phyloP scores from a whole-genome alignment of 176 grass and related monocot species.

The Calamus simplicifolius region DNA sequence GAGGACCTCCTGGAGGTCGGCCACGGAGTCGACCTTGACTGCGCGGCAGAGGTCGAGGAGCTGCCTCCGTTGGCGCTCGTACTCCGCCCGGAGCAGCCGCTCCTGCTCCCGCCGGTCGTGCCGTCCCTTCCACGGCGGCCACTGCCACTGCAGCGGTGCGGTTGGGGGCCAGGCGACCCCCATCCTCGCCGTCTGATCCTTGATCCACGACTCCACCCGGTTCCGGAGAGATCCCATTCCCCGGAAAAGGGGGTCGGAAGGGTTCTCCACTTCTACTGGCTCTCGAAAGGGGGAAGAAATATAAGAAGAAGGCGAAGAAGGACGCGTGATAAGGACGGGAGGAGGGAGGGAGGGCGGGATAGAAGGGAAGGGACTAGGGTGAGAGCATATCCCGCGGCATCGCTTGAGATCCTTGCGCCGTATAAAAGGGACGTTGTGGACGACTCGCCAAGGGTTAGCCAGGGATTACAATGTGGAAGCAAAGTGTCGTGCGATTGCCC shows the following conservation, averaged over 20 bases:
- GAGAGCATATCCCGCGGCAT: constrained; percentile 3
- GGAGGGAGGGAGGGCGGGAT: too few relatives aligned
- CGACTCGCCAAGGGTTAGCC: too few relatives aligned
- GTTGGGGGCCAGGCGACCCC: constrained; percentile 30
- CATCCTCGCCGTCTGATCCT: constrained; percentile 45
- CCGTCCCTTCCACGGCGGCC: constrained; percentile 31
- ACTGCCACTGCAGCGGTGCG: constrained; percentile 38
- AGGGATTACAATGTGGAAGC: too few relatives aligned
- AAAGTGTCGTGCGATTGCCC: too few relatives aligned
- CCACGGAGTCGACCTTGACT: constrained; percentile 64
- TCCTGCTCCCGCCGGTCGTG: constrained; percentile 40
- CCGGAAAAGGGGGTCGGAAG: too few relatives aligned
- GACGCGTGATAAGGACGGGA: not conserved
- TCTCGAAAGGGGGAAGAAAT: too few relatives aligned
- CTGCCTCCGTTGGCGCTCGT: constrained; percentile 37
- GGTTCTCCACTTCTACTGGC: too few relatives aligned
- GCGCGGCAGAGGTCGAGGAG: constrained; percentile 60
- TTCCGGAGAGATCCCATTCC: constrained; percentile 23
- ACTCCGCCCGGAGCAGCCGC: constrained; percentile 54
- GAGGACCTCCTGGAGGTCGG: constrained; percentile 82
- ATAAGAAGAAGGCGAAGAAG: too few relatives aligned
- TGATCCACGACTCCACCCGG: constrained; percentile 67
- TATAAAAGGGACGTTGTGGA: too few relatives aligned
- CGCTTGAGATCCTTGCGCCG: not conserved
- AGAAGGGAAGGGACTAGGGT: not conserved